These are phyloP conservation scores for Teunomyces panamensis DNA, from an alignment of 805 yeast species.

Conservation along the genomic window DNA sequence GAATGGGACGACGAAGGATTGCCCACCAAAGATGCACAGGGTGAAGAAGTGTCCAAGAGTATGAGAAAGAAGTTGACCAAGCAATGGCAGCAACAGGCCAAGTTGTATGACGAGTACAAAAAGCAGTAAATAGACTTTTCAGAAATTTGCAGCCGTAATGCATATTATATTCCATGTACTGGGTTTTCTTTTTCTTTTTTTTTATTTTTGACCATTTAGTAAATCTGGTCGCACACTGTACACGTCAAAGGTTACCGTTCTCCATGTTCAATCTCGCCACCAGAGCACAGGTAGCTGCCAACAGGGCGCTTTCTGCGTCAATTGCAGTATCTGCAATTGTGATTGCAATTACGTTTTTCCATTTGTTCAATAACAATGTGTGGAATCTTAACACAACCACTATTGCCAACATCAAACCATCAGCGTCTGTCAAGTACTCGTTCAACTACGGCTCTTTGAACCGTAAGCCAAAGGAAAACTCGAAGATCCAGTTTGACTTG, in stretches of 20 bases:
- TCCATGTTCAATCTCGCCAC: slow-evolving; percentile 33
- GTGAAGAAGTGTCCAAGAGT: slow-evolving; percentile 84
- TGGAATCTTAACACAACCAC: slow-evolving; percentile 40
- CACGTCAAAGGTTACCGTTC: neutral
- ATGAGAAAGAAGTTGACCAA: slow-evolving; percentile 78
- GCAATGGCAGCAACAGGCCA: slow-evolving; percentile 75
- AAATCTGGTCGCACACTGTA: neutral
- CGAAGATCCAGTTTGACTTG: slow-evolving; percentile 68
- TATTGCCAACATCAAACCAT: slow-evolving; percentile 32
- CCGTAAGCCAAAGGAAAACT: slow-evolving; percentile 73
- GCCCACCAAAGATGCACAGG: slow-evolving; percentile 72
- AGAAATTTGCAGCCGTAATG: neutral
- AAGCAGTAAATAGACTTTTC: neutral
- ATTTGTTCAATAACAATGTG: slow-evolving; percentile 45
- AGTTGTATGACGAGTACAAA: slow-evolving; percentile 67
- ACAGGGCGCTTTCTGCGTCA: slow-evolving; percentile 52
- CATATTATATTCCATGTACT: neutral
- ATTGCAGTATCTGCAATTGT: slow-evolving; percentile 47
- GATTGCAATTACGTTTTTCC: slow-evolving; percentile 46
- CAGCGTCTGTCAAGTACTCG: slow-evolving; percentile 49
- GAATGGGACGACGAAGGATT: slow-evolving; percentile 86
- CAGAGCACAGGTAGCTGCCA: slow-evolving; percentile 48
- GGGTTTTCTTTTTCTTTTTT: neutral
- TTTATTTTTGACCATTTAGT: neutral
- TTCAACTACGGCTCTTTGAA: slow-evolving; percentile 65